A percentile compares a stretch with the other conserved stretches of the same genome.
Evolutionary conservation across 2,329 filamentous ascomycete genomes (phyloP).

Genomic region (Daldinia sp.): DNA sequence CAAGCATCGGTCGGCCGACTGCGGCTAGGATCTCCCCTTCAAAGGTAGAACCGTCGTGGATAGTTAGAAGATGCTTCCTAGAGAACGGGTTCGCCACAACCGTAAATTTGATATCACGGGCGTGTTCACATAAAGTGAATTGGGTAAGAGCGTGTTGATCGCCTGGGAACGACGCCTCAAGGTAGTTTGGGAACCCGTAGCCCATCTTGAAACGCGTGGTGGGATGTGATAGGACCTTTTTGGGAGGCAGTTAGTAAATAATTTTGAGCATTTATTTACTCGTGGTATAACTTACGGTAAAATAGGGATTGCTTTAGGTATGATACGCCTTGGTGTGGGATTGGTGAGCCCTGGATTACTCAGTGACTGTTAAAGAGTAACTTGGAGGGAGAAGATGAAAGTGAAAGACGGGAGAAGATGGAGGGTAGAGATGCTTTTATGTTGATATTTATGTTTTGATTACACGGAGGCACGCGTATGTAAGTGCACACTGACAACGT

Average conservation of each 20-base stretch:
- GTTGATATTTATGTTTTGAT: too few species aligned
- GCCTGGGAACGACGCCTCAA: neutral
- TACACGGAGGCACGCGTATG: too few species aligned
- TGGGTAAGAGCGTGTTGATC: too few species aligned
- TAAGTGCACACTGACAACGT: too few species aligned
- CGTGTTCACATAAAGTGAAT: neutral
- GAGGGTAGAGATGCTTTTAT: too few species aligned
- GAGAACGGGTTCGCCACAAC: neutral
- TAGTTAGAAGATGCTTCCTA: neutral
- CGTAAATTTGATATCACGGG: neutral
- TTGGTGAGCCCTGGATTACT: too few species aligned
- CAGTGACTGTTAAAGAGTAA: too few species aligned
- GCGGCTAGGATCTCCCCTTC: neutral
- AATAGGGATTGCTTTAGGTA: too few species aligned
- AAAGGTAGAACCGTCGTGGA: neutral
- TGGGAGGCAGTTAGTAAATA: neutral
- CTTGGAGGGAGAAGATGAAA: too few species aligned
- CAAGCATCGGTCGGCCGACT: neutral
- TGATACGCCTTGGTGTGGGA: too few species aligned
- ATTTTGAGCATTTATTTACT: neutral
- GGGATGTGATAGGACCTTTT: neutral
- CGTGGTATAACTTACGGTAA: neutral
- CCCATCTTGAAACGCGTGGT: neutral
- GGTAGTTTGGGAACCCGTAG: neutral
- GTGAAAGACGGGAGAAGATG: too few species aligned